Conservation (phyloP, 345 rosid species). For the Salix koriyanagi region DNA sequence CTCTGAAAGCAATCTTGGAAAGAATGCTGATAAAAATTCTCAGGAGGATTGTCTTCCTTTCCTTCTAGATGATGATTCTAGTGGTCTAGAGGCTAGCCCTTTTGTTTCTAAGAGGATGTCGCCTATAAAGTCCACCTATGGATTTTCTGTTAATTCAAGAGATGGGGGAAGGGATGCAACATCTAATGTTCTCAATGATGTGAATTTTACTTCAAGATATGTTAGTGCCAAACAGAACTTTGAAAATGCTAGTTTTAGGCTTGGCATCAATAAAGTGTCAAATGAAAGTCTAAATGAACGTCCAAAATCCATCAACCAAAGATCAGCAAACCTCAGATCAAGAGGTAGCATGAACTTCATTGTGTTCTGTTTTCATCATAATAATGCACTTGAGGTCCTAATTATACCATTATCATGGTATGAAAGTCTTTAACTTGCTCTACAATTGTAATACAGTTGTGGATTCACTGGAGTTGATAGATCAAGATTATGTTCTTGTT, state of each 20-base stretch:
- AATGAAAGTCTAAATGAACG: constrained; percentile 43
- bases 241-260: constrained; percentile 41
- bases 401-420: neutral
- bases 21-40: constrained; percentile 55
- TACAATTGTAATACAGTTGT: constrained; percentile 37
- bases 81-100: constrained; percentile 76
- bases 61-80: constrained; percentile 74
- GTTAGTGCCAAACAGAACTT: constrained; percentile 31
- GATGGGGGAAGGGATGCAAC: constrained; percentile 43
- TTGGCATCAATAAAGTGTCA: constrained; percentile 31
- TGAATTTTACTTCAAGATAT: constrained; percentile 40
- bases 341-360: constrained; percentile 51
- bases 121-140: constrained; percentile 46
- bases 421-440: neutral
- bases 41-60: constrained; percentile 85
- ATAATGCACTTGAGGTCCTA: constrained; percentile 1
- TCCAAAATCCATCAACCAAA: constrained; percentile 42
- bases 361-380: constrained; percentile 11
- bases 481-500: constrained; percentile 86
- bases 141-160: constrained; percentile 43
- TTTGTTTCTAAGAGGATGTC: constrained; percentile 45
- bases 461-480: constrained; percentile 74
- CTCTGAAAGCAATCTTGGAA: constrained; percentile 45
- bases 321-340: constrained; percentile 28
- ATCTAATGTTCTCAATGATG: constrained; percentile 35